Evolutionary conservation across 2,329 filamentous ascomycete genomes (phyloP).

Genomic region (Pseudomassariella vexata): DNA sequence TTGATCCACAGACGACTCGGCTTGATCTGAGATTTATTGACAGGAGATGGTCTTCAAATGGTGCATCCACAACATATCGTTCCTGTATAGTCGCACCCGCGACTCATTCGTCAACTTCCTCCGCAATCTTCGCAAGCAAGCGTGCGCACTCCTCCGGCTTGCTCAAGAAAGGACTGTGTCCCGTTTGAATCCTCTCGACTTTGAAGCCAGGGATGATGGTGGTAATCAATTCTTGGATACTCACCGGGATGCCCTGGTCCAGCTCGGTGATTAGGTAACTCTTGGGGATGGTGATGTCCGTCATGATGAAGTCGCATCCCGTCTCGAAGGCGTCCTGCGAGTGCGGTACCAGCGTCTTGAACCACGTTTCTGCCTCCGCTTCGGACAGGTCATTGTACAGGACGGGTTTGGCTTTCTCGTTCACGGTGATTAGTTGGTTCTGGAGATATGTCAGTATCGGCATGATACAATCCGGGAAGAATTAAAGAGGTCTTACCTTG

Average conservation of each 20-base stretch:
- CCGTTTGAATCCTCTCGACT: slow-evolving; percentile 1
- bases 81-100: too few relatives aligned
- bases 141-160: slow-evolving; percentile 1
- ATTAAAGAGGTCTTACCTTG: background rate
- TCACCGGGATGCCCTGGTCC: slow-evolving; percentile 6
- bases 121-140: too few relatives aligned
- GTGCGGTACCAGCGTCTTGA: slow-evolving; percentile 7
- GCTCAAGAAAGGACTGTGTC: slow-evolving; percentile 5
- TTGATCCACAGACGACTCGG: too few relatives aligned
- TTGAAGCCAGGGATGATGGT: background rate
- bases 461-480: background rate
- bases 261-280: slow-evolving; percentile 10
- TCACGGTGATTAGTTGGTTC: slow-evolving; percentile 7
- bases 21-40: too few relatives aligned
- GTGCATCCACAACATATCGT: too few relatives aligned
- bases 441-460: background rate
- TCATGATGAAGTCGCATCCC: slow-evolving; percentile 8
- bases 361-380: slow-evolving; percentile 8
- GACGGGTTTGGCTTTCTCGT: slow-evolving; percentile 7
- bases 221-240: slow-evolving; percentile 3
- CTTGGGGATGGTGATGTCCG: slow-evolving; percentile 12
- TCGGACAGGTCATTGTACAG: slow-evolving; percentile 12
- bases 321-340: slow-evolving; percentile 14
- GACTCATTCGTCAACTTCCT: too few relatives aligned
- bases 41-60: too few relatives aligned